Base-by-base conservation (phyloP, 78 protist species). In the Thecamonas trahens region DNA sequence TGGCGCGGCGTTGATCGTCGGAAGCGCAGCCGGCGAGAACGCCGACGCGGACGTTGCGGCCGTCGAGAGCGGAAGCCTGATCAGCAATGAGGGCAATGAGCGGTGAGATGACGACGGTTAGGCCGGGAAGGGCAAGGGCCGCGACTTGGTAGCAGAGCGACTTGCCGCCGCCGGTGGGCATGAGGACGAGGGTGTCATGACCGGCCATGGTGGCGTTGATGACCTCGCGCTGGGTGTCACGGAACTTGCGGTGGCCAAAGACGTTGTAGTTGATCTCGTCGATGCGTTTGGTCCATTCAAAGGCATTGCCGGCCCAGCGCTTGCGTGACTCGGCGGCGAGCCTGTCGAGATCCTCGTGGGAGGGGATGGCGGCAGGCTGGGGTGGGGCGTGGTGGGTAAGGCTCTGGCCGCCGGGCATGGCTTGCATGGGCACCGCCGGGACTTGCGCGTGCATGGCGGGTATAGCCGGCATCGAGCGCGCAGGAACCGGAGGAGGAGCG, bases 141-240 rank as follows among this genome's bases (percentile, higher is more conserved):
- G 96, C 94, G 7, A 89, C 84, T 74, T 83, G 91, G 69, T 84
- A 98, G 74, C 93, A 80, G 7, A 98, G 87, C 22, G 83, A 60
- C 81, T 98, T 98, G 42, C 99, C 99, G 7, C 98, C 98, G 28
- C 99, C 99, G 14, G 99, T 98, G 42, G 99, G 99, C 91, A 97
- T 82, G 53, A 95, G 59, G 31, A 96, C 95, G 52, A 98, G 88
- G 32, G 58, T 54, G 58, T 98, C 97, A 15, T 62, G 28, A 63
- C 34, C 73, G 22, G 77, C 26, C 86, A 95, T 52, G 14, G 84
- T 35, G 2, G 94, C 91, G 62, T 92, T 91, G 61, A 94, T 72
- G 50, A 70, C 80, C 47, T 82, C 90, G n/a, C 55, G 66, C 72
- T 93, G 97, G 58, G 88, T 68, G 20, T 26, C 20, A 8, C 95